Conservation (phyloP, 1,284 basidiomycete genomes). For the Heterobasidion occidentale region DNA sequence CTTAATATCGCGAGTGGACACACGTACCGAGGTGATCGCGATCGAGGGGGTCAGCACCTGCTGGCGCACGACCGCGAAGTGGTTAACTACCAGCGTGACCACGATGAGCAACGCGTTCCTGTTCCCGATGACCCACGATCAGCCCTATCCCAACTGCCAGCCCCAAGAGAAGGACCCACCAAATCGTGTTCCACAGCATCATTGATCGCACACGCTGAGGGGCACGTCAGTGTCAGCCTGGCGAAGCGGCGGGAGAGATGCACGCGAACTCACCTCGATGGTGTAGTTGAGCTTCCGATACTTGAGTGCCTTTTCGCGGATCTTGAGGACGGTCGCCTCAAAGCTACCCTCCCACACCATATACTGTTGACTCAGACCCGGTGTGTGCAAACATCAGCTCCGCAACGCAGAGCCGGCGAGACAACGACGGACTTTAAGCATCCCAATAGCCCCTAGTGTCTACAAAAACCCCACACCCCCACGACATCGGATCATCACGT, state of each 20-base stretch:
- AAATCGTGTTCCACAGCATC: conserved; percentile 78
- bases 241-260: no score
- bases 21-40: conserved; percentile 75
- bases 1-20: not conserved
- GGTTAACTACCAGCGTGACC: conserved; percentile 78
- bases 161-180: conserved; percentile 32
- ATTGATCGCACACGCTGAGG: no score
- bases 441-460: conserved; percentile 83
- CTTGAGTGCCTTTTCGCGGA: conserved; percentile 74
- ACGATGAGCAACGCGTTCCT: conserved; percentile 71
- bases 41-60: conserved; percentile 73
- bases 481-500: no score
- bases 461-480: no score
- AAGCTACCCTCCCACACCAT: conserved; percentile 96
- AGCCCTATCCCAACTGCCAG: no score
- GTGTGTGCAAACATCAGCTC: no score
- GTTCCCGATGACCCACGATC: no score
- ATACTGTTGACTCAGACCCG: no score
- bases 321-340: conserved; percentile 65
- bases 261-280: conserved; percentile 71
- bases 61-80: conserved; percentile 68
- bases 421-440: conserved; percentile 64
- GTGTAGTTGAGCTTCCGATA: conserved; percentile 82
- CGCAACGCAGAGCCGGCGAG: no score
- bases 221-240: no score